Base-by-base conservation (phyloP, 1,284 basidiomycete species). In the Cryptococcus floricola region DNA sequence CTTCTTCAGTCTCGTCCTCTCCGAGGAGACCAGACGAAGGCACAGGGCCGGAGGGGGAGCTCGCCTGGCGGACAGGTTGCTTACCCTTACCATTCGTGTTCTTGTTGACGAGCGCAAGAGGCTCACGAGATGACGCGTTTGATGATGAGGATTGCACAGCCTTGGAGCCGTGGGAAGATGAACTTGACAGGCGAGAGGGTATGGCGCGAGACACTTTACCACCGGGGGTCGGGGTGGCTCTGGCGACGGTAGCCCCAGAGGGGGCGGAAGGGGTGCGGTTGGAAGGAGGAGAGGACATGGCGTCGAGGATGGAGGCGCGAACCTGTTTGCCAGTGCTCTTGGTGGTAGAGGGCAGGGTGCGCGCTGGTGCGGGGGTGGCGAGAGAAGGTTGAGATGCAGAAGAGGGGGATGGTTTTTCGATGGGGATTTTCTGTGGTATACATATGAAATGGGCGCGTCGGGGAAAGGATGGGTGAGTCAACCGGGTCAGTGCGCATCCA, bases 261-360 rank as follows among this genome's bases (percentile, higher is more conserved):
- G 23, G 13, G 23, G 16, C 13, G 7, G 41, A n/a, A 42, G 41
- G 23, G 41, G 41, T 42, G n/a, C n/a, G n/a, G n/a, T 23, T 19
- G 41, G 41, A 42, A n/a, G 41, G 41, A 8, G 39, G 18, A 18
- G 41, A 19, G 6, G 41, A n/a, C 41, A 42, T 18, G n/a, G 41
- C 41, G 23, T 42, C 41, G 41, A 42, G 41, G 41, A 42, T 42
- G 41, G 41, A 42, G 23, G 41, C 12, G 13, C 34, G 44, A 5
- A 14, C 41, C 5, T 25, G 12, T n/a, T 41, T 48, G 12, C 19
- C n/a, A 10, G 28, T 39, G 6, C 27, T 51, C 23, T 43, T 25
- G 50, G n/a, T 52, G 39, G 44, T 27, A 39, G 56, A 60, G 45
- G 54, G 53, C 13, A 53, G 12, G 41, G n/a, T 42, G 16, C 41